These are phyloP conservation scores for Hypoxylon sp. DNA, from an alignment of 2,329 filamentous ascomycete species.

Conservation along the genomic window DNA sequence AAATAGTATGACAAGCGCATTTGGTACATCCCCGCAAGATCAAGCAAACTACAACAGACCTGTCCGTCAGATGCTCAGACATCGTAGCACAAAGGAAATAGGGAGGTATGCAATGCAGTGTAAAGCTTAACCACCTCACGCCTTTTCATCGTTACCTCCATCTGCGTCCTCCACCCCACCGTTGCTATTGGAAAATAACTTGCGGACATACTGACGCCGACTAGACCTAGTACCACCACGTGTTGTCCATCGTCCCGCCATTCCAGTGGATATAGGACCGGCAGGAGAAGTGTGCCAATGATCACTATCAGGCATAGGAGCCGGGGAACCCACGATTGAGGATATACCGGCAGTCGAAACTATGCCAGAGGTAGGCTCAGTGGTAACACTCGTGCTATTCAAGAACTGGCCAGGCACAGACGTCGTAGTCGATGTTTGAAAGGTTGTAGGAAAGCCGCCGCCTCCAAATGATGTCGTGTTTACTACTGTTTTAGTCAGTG, in stretches of 20 bases:
- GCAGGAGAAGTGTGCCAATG: slow-evolving; percentile 38
- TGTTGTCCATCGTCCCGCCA: slow-evolving; percentile 9
- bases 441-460: slow-evolving; percentile 44
- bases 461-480: slow-evolving; percentile 38
- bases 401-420: slow-evolving; percentile 29
- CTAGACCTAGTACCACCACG: slow-evolving; percentile 9
- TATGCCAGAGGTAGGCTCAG: slow-evolving; percentile 4
- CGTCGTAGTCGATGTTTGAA: slow-evolving; percentile 48
- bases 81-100: slow-evolving; percentile 24
- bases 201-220: slow-evolving; percentile 31
- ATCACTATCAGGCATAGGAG: slow-evolving; percentile 36
- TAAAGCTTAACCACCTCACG: slow-evolving; percentile 5
- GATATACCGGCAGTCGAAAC: slow-evolving; percentile 15
- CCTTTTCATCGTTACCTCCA: slow-evolving; percentile 10
- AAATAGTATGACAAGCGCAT: slow-evolving; percentile 25
- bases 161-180: not conserved
- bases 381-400: slow-evolving; percentile 26
- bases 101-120: slow-evolving; percentile 14
- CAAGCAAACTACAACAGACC: slow-evolving; percentile 29
- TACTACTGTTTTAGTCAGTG: slow-evolving; percentile 38
- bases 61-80: slow-evolving; percentile 23
- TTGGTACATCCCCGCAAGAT: slow-evolving; percentile 32
- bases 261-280: slow-evolving; percentile 17
- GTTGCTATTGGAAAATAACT: slow-evolving; percentile 17
- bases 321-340: slow-evolving; percentile 10